Evolutionary conservation across 805 yeast genomes (phyloP), one percentile per base, ranked within the genome.

Genomic region (Wickerhamiella kurtzmanii): DNA sequence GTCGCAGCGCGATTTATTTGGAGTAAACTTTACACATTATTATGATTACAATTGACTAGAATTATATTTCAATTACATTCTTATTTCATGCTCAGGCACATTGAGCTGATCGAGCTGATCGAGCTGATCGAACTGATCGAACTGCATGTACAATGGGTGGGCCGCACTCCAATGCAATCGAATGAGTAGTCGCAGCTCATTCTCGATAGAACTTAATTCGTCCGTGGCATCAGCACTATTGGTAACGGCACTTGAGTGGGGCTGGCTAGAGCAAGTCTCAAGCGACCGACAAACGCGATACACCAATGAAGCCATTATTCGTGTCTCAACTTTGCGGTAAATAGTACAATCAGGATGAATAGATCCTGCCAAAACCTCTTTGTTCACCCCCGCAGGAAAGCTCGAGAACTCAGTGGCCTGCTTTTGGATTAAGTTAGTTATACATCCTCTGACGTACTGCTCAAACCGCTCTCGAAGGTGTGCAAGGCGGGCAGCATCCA

Each of bases 401-500:
- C n/a, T n/a, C n/a, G n/a, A n/a, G n/a, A n/a, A n/a, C n/a, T n/a
- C n/a, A n/a, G n/a, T n/a, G n/a, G n/a, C n/a, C n/a, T n/a, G n/a
- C n/a, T 25, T 25, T 6, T 11, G 32, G 32, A 25, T 25, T 25
- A 6, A 11, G 11, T 25, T 6, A 11, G 32, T 25, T 25, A 38
- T 21, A n/a, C 41, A 18, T 20, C 25, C 25, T 17, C n/a, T 20
- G 15, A 50, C 44, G 4, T 19, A 2, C 2, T 20, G 16, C 13
- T 35, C 47, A 25, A 51, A 44, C 13, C 43, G 40, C 4, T 16
- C 11, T 28, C 39, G 48, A 3, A 51, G 15, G 6, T 25, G n/a
- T 21, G 15, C 6, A 9, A 51, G 51, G 5, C 54, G 43, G 22
- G 13, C 9, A 15, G 15, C 15, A 22, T 51, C 54, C 15, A 43